These are phyloP conservation scores for Chrysosporium keratinophilum DNA, from an alignment of 2,329 filamentous ascomycete genomes.

Conservation along the genomic window DNA sequence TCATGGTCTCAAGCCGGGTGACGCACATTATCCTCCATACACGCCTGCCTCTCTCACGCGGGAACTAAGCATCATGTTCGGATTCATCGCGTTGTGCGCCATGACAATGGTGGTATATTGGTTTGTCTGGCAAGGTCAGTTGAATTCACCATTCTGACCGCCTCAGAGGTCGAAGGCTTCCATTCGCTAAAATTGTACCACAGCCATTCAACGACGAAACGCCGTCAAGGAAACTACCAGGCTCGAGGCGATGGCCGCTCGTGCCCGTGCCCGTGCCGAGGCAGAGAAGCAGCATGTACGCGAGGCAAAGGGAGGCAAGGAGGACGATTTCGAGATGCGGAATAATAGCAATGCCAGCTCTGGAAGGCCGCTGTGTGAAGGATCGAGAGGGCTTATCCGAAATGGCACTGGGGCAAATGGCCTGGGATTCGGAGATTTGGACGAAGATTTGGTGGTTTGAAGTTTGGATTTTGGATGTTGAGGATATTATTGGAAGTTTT, in stretches of 20 bases:
- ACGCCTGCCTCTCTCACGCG: constrained; percentile 26
- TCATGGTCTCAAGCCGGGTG: background rate
- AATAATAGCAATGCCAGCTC: constrained; percentile 2
- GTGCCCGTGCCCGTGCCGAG: constrained; percentile 1
- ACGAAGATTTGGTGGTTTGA: constrained; percentile 15
- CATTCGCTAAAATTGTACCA: background rate
- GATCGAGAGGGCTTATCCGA: constrained; percentile 4
- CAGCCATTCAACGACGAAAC: constrained; percentile 21
- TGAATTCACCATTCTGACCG: background rate
- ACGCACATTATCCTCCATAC: constrained; percentile 18
- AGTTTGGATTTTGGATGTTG: background rate
- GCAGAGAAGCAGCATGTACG: constrained; percentile 10
- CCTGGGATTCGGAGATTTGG: constrained; percentile 13
- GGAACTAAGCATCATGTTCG: constrained; percentile 34
- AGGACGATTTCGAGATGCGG: background rate
- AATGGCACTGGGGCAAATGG: constrained; percentile 13
- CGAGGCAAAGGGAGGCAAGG: background rate
- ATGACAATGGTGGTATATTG: constrained; percentile 28
- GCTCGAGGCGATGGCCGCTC: constrained; percentile 23
- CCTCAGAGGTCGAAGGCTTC: background rate
- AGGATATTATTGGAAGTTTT: too few species aligned
- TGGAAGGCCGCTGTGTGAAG: background rate
- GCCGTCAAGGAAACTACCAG: constrained; percentile 25
- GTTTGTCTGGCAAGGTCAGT: constrained; percentile 28
- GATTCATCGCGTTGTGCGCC: constrained; percentile 27